Evolutionary conservation across 108 stramenopile species (phyloP).

Genomic region (Pseudonitzschia pungens): DNA sequence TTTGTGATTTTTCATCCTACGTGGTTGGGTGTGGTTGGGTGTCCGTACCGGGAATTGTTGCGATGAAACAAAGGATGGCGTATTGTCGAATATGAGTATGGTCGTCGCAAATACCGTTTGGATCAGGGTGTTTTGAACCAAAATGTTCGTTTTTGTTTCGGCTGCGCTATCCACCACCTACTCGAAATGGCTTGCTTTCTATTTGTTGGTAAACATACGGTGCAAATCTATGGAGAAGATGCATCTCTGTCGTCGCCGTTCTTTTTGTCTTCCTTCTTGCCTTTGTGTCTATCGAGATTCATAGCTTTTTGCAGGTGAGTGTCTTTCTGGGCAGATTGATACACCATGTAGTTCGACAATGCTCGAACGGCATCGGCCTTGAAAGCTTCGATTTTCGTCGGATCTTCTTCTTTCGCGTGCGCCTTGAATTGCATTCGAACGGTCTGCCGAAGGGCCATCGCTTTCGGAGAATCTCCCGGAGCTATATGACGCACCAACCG

Average conservation of each 20-base stretch:
- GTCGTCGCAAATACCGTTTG: neutral
- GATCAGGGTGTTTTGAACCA: neutral
- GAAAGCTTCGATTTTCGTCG: constrained; percentile 50
- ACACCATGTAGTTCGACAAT: constrained; percentile 84
- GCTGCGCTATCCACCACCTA: neutral
- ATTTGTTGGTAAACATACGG: no score
- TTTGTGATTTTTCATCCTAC: no score
- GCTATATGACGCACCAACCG: constrained; percentile 77
- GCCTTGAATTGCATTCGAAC: constrained; percentile 68
- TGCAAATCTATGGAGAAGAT: no score
- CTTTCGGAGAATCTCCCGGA: constrained; percentile 76
- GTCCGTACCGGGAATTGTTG: no score
- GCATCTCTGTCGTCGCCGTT: neutral
- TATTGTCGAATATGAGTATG: neutral
- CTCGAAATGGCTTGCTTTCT: no score
- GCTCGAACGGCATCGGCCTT: constrained; percentile 83
- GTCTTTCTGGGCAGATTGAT: constrained; percentile 76
- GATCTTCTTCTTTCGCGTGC: constrained; percentile 43
- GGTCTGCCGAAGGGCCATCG: constrained; percentile 62
- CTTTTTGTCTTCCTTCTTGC: neutral
- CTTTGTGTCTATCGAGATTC: constrained; percentile 14
- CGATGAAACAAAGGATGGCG: neutral
- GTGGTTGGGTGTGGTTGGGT: no score
- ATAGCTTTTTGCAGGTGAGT: constrained; percentile 48
- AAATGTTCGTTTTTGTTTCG: neutral